These are phyloP conservation scores for Ganoderma resinaceum DNA, from an alignment of 1,284 basidiomycete species.

Conservation along the genomic window DNA sequence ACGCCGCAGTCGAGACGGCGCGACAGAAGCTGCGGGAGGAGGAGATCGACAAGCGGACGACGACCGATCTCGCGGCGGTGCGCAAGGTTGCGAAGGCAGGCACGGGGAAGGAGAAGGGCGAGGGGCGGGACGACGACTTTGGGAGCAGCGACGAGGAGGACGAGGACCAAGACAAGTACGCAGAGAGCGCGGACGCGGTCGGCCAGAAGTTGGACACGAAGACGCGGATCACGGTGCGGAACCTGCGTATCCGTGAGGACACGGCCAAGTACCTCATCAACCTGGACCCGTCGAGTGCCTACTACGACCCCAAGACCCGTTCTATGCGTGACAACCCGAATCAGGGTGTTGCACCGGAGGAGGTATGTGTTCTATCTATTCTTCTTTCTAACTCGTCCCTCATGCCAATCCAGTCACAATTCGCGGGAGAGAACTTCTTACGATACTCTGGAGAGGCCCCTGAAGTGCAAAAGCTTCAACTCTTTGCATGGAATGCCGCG, in stretches of 20 bases:
- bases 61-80: conserved; percentile 78
- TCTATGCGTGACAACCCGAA: conserved; percentile 98
- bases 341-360: conserved; percentile 81
- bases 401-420: conserved; percentile 66
- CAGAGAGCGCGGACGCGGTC: conserved; percentile 95
- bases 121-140: conserved; percentile 88
- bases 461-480: conserved; percentile 89
- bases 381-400: conserved; percentile 15
- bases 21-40: conserved; percentile 92
- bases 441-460: conserved; percentile 91
- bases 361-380: conserved; percentile 57
- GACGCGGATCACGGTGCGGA: conserved; percentile 97
- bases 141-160: conserved; percentile 96
- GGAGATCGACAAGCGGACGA: conserved; percentile 96
- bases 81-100: conserved; percentile 66
- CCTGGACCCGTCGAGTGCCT: conserved; percentile 93
- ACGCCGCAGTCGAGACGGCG: conserved; percentile 91
- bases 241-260: conserved; percentile 98
- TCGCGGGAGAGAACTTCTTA: conserved; percentile 97
- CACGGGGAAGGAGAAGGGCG: conserved; percentile 70
- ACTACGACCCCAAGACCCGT: conserved; percentile 99
- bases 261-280: conserved; percentile 99
- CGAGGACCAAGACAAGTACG: conserved; percentile 95
- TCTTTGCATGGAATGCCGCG: conserved; percentile 98
- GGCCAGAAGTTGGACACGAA: conserved; percentile 98